These are phyloP conservation scores for Auricularia auricula-judae DNA, from an alignment of 768 basidiomycete genomes.

Conservation along the genomic window DNA sequence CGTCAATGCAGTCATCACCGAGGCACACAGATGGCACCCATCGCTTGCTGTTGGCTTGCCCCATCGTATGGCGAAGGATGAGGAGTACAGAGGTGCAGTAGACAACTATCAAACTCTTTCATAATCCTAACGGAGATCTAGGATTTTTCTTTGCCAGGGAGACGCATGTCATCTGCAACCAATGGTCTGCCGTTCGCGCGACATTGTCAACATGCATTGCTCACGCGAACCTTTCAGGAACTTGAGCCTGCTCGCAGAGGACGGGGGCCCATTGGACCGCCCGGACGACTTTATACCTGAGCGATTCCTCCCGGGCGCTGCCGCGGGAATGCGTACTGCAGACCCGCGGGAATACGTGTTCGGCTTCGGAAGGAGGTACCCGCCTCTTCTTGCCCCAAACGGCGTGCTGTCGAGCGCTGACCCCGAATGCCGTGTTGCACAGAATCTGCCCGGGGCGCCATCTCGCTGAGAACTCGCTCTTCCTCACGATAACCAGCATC, in stretches of 20 bases:
- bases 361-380: neutral
- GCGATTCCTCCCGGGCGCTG: constrained; percentile 4
- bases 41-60: neutral
- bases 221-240: neutral
- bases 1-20: constrained; percentile 42
- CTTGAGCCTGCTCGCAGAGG: constrained; percentile 4
- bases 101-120: neutral
- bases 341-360: too few species aligned
- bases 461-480: too few species aligned
- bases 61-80: neutral
- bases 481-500: too few species aligned
- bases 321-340: too few species aligned
- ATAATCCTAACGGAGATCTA: neutral
- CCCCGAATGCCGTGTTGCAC: too few species aligned
- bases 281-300: constrained; percentile 12
- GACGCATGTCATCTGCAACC: constrained; percentile 5
- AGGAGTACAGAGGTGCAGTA: neutral
- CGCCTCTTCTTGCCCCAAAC: too few species aligned
- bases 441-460: too few species aligned
- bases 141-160: constrained; percentile 3
- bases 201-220: too few species aligned
- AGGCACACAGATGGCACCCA: constrained; percentile 22
- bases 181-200: constrained; percentile 1
- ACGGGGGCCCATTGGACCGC: constrained; percentile 10
- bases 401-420: too few species aligned